Conservation (phyloP, 2,329 filamentous ascomycete genomes). For the Aspergillus sp. region DNA sequence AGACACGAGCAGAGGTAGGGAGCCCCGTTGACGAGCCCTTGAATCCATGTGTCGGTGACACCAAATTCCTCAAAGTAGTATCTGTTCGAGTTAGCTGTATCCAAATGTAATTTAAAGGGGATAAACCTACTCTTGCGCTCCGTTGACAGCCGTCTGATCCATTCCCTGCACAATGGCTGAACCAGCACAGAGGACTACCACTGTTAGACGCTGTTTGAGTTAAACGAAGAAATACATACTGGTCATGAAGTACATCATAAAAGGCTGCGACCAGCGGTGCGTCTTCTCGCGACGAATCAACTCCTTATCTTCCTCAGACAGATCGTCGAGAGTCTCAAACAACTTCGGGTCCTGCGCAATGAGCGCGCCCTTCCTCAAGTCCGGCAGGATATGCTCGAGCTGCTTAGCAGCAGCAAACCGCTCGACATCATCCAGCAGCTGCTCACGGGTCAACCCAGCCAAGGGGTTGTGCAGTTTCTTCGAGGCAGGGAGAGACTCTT, state of each 20-base stretch:
- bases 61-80: constrained; percentile 6
- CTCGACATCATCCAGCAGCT: constrained; percentile 57
- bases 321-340: constrained; percentile 50
- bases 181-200: constrained; percentile 50
- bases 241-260: constrained; percentile 49
- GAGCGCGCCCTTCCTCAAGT: constrained; percentile 53
- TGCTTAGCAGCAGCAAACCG: constrained; percentile 52
- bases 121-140: constrained; percentile 34
- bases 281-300: constrained; percentile 46
- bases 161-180: constrained; percentile 57
- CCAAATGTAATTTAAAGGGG: neutral
- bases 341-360: constrained; percentile 53
- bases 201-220: neutral
- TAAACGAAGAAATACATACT: constrained; percentile 22
- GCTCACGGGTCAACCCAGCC: constrained; percentile 51
- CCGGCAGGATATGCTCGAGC: constrained; percentile 51
- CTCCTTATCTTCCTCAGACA: constrained; percentile 46
- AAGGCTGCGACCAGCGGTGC: constrained; percentile 53
- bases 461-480: constrained; percentile 50
- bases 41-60: constrained; percentile 7
- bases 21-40: constrained; percentile 45
- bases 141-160: constrained; percentile 53
- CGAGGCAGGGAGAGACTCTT: neutral
- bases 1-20: constrained; percentile 47
- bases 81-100: neutral